Evolutionary conservation across 139 green algal genomes (phyloP), one percentile per base, ranked within the genome.

Genomic region (Limnomonas spitsbergensis): DNA sequence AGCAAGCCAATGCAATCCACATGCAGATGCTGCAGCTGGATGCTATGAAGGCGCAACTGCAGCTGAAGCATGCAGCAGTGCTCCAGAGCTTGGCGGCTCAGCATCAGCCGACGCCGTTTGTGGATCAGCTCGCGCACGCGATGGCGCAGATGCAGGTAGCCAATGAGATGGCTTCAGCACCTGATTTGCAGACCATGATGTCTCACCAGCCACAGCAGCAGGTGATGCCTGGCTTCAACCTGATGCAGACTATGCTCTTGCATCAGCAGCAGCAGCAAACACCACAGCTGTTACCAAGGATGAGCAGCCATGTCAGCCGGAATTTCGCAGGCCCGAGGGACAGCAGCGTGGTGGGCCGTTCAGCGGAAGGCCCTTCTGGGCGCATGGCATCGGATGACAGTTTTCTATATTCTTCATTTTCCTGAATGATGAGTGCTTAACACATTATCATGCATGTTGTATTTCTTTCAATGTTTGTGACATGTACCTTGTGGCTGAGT

Each of bases 181-280:
- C n/a, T n/a, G n/a, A n/a, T n/a, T n/a, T n/a, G n/a, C n/a, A n/a
- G n/a, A n/a, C n/a, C n/a, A n/a, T n/a, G n/a, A n/a, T n/a, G n/a
- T n/a, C n/a, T n/a, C n/a, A n/a, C n/a, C n/a, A n/a, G n/a, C n/a
- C n/a, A n/a, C n/a, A n/a, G n/a, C n/a, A n/a, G n/a, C n/a, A n/a
- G n/a, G n/a, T n/a, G n/a, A n/a, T n/a, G n/a, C n/a, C n/a, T n/a
- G n/a, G n/a, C n/a, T n/a, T n/a, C n/a, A n/a, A n/a, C n/a, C n/a
- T n/a, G n/a, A n/a, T n/a, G n/a, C n/a, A n/a, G n/a, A n/a, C n/a
- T n/a, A n/a, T n/a, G n/a, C n/a, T n/a, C n/a, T n/a, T n/a, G n/a
- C 69, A 54, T 76, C 36, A 76, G 35, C 69, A 76, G 2, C 69
- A 76, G 40, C 73, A 40, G 1, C 52, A n/a, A 69, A n/a, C 24